phyloP scores from a whole-genome alignment of 1,284 basidiomycete species.

The Cutaneotrichosporon spelunceum region DNA sequence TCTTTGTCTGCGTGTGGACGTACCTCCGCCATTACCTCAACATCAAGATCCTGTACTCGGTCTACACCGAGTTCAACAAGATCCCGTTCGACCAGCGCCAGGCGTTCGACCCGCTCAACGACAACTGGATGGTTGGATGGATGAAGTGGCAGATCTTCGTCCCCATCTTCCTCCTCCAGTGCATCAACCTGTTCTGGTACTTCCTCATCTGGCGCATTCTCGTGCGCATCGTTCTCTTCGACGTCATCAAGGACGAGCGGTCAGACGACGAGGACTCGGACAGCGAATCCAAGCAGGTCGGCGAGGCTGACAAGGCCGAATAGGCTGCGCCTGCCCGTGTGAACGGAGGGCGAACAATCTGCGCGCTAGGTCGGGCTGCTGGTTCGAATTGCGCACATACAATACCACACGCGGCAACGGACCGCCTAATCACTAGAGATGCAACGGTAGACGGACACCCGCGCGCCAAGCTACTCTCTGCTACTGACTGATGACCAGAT shows the following conservation, averaged over 20 bases:
- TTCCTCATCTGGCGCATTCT: slow-evolving; percentile 71
- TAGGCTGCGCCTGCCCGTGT: slow-evolving; percentile 3
- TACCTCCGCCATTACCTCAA: slow-evolving; percentile 97
- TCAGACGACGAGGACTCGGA: slow-evolving; percentile 55
- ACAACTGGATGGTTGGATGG: slow-evolving; percentile 71
- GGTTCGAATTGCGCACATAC: neutral
- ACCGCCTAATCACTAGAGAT: slow-evolving; percentile 1
- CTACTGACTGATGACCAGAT: too few species aligned
- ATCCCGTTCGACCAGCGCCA: slow-evolving; percentile 60
- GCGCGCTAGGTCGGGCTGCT: neutral
- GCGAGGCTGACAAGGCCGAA: slow-evolving; percentile 21
- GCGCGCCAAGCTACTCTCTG: neutral
- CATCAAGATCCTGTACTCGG: slow-evolving; percentile 78
- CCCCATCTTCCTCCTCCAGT: slow-evolving; percentile 70
- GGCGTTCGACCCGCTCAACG: slow-evolving; percentile 61
- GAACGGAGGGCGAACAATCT: neutral
- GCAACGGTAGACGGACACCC: neutral
- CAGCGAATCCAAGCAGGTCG: slow-evolving; percentile 25
- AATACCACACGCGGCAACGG: neutral
- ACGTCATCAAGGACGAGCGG: slow-evolving; percentile 51
- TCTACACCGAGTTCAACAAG: slow-evolving; percentile 74
- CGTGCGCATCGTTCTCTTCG: slow-evolving; percentile 46
- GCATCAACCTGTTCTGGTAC: slow-evolving; percentile 89
- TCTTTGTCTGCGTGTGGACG: slow-evolving; percentile 75
- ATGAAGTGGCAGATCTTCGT: slow-evolving; percentile 76